Conservation (phyloP, 192 early-diverging fungal species). For the Neocallimastix lanati region DNA sequence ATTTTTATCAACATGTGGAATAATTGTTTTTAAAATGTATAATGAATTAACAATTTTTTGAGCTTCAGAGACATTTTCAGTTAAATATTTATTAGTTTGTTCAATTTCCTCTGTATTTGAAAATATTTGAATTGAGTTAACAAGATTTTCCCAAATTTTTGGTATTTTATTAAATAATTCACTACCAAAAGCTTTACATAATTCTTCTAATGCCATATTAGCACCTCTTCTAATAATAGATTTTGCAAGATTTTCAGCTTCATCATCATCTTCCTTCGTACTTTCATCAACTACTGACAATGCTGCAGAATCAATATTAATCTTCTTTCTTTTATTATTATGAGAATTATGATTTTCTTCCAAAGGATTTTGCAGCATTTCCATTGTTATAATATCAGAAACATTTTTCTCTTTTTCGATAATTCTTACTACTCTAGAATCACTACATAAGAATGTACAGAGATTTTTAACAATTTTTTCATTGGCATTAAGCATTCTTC, state of each 20-base stretch:
- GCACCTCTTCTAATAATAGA: constrained; percentile 20
- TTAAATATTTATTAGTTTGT: constrained; percentile 10
- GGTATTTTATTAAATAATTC: constrained; percentile 49
- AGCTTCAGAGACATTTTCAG: constrained; percentile 9
- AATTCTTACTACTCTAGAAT: constrained; percentile 51
- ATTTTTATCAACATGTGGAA: constrained; percentile 23
- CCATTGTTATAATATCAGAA: not conserved
- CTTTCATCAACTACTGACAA: constrained; percentile 35
- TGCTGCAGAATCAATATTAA: constrained; percentile 32
- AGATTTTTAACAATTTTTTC: constrained; percentile 85
- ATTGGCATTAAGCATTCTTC: constrained; percentile 19
- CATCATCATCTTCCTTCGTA: constrained; percentile 24
- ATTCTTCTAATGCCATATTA: constrained; percentile 20
- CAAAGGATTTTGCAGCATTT: not conserved
- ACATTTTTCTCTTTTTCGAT: constrained; percentile 11
- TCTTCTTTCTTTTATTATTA: not conserved
- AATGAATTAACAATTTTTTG: constrained; percentile 65
- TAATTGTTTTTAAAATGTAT: constrained; percentile 46
- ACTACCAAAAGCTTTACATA: constrained; percentile 46
- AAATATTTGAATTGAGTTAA: constrained; percentile 17
- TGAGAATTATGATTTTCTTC: not conserved
- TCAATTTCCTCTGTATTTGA: constrained; percentile 11
- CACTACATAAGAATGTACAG: constrained; percentile 63
- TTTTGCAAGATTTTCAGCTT: constrained; percentile 16
- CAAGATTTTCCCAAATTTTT: constrained; percentile 46